These are phyloP conservation scores for Suillus paluster DNA, from an alignment of 768 basidiomycete genomes.

Conservation along the genomic window DNA sequence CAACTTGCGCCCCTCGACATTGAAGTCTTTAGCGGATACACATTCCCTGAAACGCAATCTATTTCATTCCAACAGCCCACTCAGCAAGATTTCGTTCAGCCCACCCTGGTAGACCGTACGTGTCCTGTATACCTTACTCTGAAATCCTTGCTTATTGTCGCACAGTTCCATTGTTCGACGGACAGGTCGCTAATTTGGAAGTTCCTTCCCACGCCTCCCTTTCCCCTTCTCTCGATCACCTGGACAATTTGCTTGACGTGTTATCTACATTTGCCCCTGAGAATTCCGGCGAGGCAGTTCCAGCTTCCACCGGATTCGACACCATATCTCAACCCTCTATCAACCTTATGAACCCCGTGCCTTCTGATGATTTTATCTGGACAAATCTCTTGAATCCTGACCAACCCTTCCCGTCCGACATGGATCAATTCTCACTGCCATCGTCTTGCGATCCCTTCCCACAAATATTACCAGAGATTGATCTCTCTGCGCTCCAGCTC, in stretches of 20 bases:
- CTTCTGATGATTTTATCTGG: background rate
- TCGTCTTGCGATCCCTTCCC: constrained; percentile 1
- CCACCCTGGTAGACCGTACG: constrained; percentile 9
- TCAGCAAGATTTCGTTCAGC: accelerated
- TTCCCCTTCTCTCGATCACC: background rate
- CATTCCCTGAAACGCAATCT: constrained; percentile 15
- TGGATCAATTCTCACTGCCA: background rate
- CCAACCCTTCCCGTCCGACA: background rate
- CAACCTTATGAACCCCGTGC: background rate
- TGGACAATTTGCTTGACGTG: background rate
- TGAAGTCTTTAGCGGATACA: constrained; percentile 34
- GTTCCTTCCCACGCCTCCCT: background rate
- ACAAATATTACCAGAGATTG: constrained; percentile 24
- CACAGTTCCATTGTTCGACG: background rate
- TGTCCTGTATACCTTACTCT: background rate
- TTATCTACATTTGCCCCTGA: background rate
- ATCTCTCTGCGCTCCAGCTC: constrained; percentile 31
- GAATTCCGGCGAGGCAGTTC: background rate
- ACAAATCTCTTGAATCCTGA: background rate
- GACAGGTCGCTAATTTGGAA: background rate
- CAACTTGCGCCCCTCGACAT: constrained; percentile 34
- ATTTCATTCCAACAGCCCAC: background rate
- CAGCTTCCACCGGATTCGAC: background rate
- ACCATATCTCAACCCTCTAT: background rate
- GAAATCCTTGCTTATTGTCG: background rate